Evolutionary conservation across 345 rosid genomes (phyloP), one percentile per base, ranked within the genome.

Genomic region (Eucalyptus grandis): DNA sequence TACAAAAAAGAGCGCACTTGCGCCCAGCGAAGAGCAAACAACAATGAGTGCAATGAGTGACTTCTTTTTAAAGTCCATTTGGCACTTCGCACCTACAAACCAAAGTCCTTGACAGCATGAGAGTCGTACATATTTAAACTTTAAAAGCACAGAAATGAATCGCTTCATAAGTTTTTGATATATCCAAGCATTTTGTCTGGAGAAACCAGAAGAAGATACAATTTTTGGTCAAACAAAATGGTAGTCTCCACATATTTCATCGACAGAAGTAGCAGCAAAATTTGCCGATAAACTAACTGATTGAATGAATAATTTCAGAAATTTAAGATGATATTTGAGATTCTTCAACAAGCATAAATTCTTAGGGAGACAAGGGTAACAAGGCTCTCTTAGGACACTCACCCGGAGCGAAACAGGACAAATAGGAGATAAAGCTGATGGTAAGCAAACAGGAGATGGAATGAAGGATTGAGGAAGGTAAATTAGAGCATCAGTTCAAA

Each of bases 1-100:
- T 47, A 94, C 89, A 65, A 94, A 89, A 86, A 90, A 91, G 49
- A 94, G 43, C 85, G 95, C 81, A 87, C 94, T 90, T 15, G 93
- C 81, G 89, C 87, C 95, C 88, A 94, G 90, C 56, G 94, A 92
- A 91, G 93, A 90, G 89, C 96, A 96, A 80, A 94, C 91, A 92
- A 95, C 95, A 91, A 90, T 88, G 67, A 98, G 93, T 89, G 94
- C 91, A 88, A 94, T 87, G 53, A 93, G 62, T 72, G 93, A 89
- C 90, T 92, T 96, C 92, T 90, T 93, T 90, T 90, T 91, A 27
- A 91, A 90, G 88, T 92, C 90, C 91, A 43, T 93, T 90, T 80
- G 90, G 91, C 60, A 91, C 95, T 89, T 92, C 50, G 17, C 80
- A 90, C 89, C 87, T 53, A 49, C 53, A 44, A 89, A 16, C 88